Base-by-base conservation (phyloP, 2,329 filamentous ascomycete species). In the Monilinia fructigena region DNA sequence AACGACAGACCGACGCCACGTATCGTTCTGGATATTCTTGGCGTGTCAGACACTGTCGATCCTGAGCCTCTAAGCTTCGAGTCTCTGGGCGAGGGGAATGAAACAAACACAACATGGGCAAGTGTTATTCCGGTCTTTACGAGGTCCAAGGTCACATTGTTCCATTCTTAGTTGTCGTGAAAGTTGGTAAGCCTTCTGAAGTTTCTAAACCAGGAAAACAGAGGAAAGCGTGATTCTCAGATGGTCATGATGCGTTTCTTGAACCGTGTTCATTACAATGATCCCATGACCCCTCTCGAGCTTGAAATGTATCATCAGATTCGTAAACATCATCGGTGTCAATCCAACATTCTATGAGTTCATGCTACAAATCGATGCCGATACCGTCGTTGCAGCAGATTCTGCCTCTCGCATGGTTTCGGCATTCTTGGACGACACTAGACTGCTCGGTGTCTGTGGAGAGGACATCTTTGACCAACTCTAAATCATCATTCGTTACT, bases 51-150 rank as follows among this genome's bases (percentile, higher is more conserved):
- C 73, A 91, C 89, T 2, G 91, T 97, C 20, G 94, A 99, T 75
- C 95, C 96, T 0, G 94, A 98, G 77, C 92, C 95, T 3, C 83
- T 99, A 67, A 97, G 93, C 82, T 99, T 99, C 74, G 94, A 99
- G 77, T 94, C 92, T 76, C 85, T 99, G 47, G 95, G 95, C 67
- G 94, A 98, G 79, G 79, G 95, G 95, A 76, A 86, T 90, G 80
- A 97, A 96, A 81, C 95, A 98, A 98, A 78, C 95, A 98, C 82
- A 99, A 99, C 79, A 98, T 98, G 94, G 95, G 91, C 78, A 99
- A 99, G 80, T 88, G 97, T 71, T 99, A 99, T 80, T 97, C 95
- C 26, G 95, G 95, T 75, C 83, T 99, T 6, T 99, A 99, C 77
- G 95, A 99, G 79, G 93, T 97, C 8, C 92, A 97, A 76, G 95